Percentiles rank a stretch among this genome's conserved stretches.
phyloP scores from a whole-genome alignment of 371 early-diverging fungal species.

The Conidiobolus incongruus region DNA sequence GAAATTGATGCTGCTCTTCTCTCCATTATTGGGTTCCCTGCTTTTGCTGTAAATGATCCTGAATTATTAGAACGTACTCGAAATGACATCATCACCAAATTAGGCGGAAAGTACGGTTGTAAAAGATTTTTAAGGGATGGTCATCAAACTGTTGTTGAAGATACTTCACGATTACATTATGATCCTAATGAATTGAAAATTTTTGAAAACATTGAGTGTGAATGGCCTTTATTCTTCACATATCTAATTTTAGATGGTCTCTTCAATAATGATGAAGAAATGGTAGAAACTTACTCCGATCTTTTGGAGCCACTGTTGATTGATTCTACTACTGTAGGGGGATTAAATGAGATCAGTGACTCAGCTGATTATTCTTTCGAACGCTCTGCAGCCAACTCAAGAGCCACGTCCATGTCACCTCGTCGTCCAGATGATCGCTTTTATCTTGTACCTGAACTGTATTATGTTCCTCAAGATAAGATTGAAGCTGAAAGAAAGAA shows the following conservation, averaged over 20 bases:
- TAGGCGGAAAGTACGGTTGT: constrained; percentile 66
- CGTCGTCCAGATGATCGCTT: constrained; percentile 13
- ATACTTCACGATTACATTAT: constrained; percentile 55
- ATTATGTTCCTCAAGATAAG: constrained; percentile 45
- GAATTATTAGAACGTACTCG: constrained; percentile 36
- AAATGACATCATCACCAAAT: constrained; percentile 52
- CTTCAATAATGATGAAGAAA: constrained; percentile 37
- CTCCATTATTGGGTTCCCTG: constrained; percentile 71
- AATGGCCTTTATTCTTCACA: constrained; percentile 84
- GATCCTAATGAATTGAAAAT: constrained; percentile 60
- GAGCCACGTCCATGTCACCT: constrained; percentile 10
- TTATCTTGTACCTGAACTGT: constrained; percentile 53
- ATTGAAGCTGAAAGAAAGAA: constrained; percentile 50
- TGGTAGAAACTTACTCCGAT: constrained; percentile 43
- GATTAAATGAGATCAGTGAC: constrained; percentile 13
- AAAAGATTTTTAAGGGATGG: constrained; percentile 80
- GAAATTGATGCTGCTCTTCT: constrained; percentile 75
- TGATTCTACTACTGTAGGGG: constrained; percentile 28
- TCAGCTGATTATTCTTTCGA: constrained; percentile 12
- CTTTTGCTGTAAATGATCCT: constrained; percentile 61
- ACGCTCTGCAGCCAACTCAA: constrained; percentile 9
- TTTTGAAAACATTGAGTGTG: constrained; percentile 74
- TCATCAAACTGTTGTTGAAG: constrained; percentile 67
- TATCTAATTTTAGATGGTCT: constrained; percentile 69
- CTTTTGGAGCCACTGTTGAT: constrained; percentile 43